A percentile compares a stretch with the other conserved stretches of the same genome.
These are phyloP conservation scores for Schizothecium vesticola DNA, from an alignment of 495 filamentous ascomycete genomes.

Conservation along the genomic window DNA sequence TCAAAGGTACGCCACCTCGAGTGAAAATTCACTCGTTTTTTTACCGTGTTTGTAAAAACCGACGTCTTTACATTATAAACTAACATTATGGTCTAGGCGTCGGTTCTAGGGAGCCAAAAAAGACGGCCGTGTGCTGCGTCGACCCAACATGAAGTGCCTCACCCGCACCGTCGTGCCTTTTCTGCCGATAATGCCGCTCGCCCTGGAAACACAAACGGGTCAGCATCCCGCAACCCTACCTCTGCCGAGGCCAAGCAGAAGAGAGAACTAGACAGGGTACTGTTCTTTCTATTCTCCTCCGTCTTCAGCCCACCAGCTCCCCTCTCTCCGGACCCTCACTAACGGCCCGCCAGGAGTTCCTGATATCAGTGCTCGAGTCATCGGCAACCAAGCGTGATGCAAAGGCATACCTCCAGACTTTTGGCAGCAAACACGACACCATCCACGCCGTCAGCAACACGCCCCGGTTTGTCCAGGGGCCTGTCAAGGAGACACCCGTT, in stretches of 20 bases:
- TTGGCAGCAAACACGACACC: conserved; percentile 48
- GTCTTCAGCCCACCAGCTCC: neutral
- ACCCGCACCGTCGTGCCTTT: neutral
- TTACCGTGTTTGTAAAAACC: too few relatives aligned
- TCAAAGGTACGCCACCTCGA: conserved; percentile 13
- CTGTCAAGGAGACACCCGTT: conserved; percentile 22
- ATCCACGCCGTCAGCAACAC: conserved; percentile 31
- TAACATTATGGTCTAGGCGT: neutral
- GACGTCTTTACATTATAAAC: neutral
- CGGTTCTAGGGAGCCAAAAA: neutral
- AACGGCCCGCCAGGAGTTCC: conserved; percentile 60
- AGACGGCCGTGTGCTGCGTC: neutral
- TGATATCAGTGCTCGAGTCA: conserved; percentile 74
- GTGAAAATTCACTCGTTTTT: neutral
- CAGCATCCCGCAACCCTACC: conserved; percentile 18
- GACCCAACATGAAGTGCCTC: neutral
- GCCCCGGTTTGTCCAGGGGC: conserved; percentile 33
- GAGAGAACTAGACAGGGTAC: conserved; percentile 39
- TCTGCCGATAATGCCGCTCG: conserved; percentile 17
- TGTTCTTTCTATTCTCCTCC: neutral
- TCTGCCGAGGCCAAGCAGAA: conserved; percentile 39
- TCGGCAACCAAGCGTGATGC: conserved; percentile 88
- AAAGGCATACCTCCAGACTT: conserved; percentile 76
- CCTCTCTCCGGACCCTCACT: neutral
- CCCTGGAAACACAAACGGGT: neutral